phyloP scores from a whole-genome alignment of 108 stramenopile species.

The Pseudonitzschia pungens region DNA sequence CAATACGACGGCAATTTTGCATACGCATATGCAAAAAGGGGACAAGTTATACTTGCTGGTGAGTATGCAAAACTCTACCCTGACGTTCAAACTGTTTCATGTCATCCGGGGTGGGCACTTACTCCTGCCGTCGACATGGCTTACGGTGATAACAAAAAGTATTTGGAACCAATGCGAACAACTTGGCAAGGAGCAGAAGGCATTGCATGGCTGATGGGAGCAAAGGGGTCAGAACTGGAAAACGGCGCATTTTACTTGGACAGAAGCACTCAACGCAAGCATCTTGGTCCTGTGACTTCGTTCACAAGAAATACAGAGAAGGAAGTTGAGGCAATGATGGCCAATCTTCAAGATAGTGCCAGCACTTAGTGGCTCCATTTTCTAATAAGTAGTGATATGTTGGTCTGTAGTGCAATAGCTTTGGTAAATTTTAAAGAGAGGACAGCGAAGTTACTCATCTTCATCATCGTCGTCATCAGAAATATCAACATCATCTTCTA shows the following conservation, averaged over 20 bases:
- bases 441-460: slow-evolving; percentile 23
- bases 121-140: slow-evolving; percentile 86
- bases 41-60: slow-evolving; percentile 89
- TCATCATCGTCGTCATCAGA: slow-evolving; percentile 63
- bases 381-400: not conserved
- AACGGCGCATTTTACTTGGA: slow-evolving; percentile 90
- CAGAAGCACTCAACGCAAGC: slow-evolving; percentile 71
- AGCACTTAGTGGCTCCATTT: slow-evolving; percentile 24
- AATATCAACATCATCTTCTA: slow-evolving; percentile 39
- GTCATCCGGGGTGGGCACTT: slow-evolving; percentile 82
- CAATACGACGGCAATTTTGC: slow-evolving; percentile 83
- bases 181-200: slow-evolving; percentile 94
- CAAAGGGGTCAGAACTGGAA: slow-evolving; percentile 53
- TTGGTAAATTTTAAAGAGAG: not conserved
- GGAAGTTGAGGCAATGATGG: slow-evolving; percentile 85
- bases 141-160: slow-evolving; percentile 77
- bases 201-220: slow-evolving; percentile 75
- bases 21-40: slow-evolving; percentile 91
- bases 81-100: slow-evolving; percentile 52
- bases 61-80: slow-evolving; percentile 55
- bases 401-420: not conserved
- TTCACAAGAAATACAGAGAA: slow-evolving; percentile 78
- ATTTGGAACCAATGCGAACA: slow-evolving; percentile 82
- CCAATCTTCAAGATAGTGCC: slow-evolving; percentile 50
- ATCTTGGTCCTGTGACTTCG: slow-evolving; percentile 77